phyloP scores from a whole-genome alignment of 2,329 filamentous ascomycete species.

The Calonectria fujianensis region DNA sequence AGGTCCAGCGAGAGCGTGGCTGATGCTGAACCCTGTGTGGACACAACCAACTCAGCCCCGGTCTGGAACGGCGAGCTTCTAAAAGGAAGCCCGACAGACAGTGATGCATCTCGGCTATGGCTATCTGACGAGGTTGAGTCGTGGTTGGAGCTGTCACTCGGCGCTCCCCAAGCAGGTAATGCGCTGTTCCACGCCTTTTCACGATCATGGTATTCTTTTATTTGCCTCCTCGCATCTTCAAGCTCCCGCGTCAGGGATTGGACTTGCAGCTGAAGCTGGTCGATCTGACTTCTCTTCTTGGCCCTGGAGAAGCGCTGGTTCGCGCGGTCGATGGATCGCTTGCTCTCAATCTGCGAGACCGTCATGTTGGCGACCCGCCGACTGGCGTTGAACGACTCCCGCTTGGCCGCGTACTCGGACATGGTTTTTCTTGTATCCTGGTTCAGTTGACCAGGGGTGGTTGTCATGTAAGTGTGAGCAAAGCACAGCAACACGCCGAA shows the following conservation, averaged over 20 bases:
- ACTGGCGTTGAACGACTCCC: slow-evolving; percentile 40
- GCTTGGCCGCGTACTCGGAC: slow-evolving; percentile 23
- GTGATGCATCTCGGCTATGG: not conserved
- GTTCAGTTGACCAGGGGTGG: not conserved
- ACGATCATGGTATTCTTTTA: slow-evolving; percentile 33
- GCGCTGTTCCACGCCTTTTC: slow-evolving; percentile 36
- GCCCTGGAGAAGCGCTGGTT: slow-evolving; percentile 52
- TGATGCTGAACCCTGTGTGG: not conserved
- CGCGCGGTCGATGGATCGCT: slow-evolving; percentile 53
- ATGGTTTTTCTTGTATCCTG: not conserved
- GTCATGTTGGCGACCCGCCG: slow-evolving; percentile 51
- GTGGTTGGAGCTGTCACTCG: slow-evolving; percentile 9
- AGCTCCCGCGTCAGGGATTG: slow-evolving; percentile 37
- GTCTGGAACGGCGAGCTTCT: not conserved
- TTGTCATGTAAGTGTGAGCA: slow-evolving; percentile 16
- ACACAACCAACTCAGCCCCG: not conserved
- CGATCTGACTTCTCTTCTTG: slow-evolving; percentile 49
- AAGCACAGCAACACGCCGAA: not conserved
- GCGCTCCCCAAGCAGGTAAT: slow-evolving; percentile 12
- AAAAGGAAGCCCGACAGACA: slow-evolving; percentile 1
- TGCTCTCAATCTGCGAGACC: slow-evolving; percentile 49
- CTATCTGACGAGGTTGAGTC: not conserved
- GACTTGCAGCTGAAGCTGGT: slow-evolving; percentile 47
- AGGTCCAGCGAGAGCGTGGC: slow-evolving; percentile 21
- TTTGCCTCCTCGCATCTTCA: slow-evolving; percentile 16